Conservation (phyloP, 148 eudicot species). For the Heliamphora exappendiculata region DNA sequence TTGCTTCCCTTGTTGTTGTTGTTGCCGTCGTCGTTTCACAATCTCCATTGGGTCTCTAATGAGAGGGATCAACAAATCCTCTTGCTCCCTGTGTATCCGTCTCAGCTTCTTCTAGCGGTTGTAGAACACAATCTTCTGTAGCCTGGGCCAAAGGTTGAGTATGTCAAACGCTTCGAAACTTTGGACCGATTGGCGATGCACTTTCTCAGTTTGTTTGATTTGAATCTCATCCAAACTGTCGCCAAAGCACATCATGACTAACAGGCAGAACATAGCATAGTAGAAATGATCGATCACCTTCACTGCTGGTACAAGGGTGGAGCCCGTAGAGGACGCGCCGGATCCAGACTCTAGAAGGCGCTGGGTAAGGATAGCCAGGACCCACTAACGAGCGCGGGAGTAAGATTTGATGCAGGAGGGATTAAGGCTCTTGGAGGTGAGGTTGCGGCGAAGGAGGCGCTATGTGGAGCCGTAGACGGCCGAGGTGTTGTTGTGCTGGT, state of each 20-base stretch:
- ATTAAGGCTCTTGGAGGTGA: slow-evolving; percentile 28
- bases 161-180: too few relatives aligned
- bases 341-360: too few relatives aligned
- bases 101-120: slow-evolving; percentile 45
- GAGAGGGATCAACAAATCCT: slow-evolving; percentile 35
- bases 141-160: too few relatives aligned
- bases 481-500: not conserved
- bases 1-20: too few relatives aligned
- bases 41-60: slow-evolving; percentile 31
- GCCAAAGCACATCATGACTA: too few relatives aligned
- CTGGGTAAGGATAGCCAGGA: slow-evolving; percentile 31
- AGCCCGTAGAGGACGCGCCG: too few relatives aligned
- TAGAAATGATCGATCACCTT: too few relatives aligned
- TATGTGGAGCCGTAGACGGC: slow-evolving; percentile 24
- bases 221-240: too few relatives aligned
- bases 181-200: too few relatives aligned
- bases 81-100: slow-evolving; percentile 25
- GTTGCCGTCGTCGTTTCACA: not conserved
- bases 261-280: too few relatives aligned
- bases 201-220: too few relatives aligned
- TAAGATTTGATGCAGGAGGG: slow-evolving; percentile 25
- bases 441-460: slow-evolving; percentile 53
- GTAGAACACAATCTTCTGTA: slow-evolving; percentile 39
- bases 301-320: too few relatives aligned
- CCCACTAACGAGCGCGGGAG: slow-evolving; percentile 47